Conservation (phyloP, 257 asterid species). For the Verbascum thapsus region DNA sequence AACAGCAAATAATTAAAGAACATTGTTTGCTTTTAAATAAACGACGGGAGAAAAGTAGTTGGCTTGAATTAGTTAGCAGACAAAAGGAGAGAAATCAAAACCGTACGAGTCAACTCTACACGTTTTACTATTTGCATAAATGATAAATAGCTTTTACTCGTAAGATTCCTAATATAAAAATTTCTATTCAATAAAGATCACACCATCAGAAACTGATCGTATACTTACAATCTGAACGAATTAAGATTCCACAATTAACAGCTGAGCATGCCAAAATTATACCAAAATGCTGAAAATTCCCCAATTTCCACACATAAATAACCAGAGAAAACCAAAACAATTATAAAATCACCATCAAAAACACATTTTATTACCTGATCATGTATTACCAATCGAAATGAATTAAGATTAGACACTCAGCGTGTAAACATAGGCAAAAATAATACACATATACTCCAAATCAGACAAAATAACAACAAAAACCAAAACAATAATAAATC, state of each 20-base stretch:
- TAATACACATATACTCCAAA: background rate
- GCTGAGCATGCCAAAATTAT: too few relatives aligned
- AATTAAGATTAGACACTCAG: background rate
- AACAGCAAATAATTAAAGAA: conserved; percentile 20
- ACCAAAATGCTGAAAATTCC: too few relatives aligned
- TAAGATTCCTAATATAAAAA: background rate
- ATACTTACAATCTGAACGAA: too few relatives aligned
- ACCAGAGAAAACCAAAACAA: background rate
- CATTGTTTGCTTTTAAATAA: conserved; percentile 15
- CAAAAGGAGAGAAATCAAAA: background rate
- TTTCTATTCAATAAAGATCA: background rate
- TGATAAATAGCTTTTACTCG: background rate
- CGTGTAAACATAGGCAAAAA: background rate
- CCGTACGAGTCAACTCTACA: conserved; percentile 10
- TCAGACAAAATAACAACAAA: background rate
- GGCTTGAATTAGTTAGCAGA: conserved; percentile 22
- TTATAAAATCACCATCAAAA: background rate
- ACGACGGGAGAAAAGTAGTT: conserved; percentile 20
- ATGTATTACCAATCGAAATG: background rate
- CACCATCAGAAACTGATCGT: conserved; percentile 5
- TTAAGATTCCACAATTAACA: too few relatives aligned
- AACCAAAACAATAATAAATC: conserved; percentile 2
- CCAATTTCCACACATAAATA: background rate
- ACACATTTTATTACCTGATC: conserved; percentile 9
- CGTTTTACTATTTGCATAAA: background rate